Percentiles rank a stretch among this genome's conserved stretches.
Evolutionary conservation across 768 basidiomycete genomes (phyloP).

Genomic region (Tricholoma terreum): DNA sequence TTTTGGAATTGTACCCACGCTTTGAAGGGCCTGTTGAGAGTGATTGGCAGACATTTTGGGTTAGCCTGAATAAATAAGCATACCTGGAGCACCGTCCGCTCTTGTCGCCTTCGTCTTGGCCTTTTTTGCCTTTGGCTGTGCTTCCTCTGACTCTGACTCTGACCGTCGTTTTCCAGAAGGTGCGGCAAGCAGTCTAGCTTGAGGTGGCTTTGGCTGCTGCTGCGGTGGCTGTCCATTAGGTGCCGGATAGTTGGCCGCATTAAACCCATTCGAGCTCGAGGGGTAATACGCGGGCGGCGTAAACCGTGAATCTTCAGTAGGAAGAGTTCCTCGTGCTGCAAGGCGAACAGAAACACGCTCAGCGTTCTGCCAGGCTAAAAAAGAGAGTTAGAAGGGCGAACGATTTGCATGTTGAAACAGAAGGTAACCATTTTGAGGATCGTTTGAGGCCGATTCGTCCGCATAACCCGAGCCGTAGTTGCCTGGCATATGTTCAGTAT

Average conservation of each 20-base stretch:
- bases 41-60: not conserved
- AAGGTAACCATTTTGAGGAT: slow-evolving; percentile 27
- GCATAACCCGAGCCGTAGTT: slow-evolving; percentile 27
- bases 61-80: not conserved
- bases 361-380: slow-evolving; percentile 47
- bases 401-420: slow-evolving; percentile 17
- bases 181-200: slow-evolving; percentile 17
- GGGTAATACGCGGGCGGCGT: slow-evolving; percentile 9
- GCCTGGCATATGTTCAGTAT: slow-evolving; percentile 8
- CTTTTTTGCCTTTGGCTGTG: slow-evolving; percentile 47
- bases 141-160: slow-evolving; percentile 39
- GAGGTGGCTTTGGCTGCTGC: slow-evolving; percentile 2
- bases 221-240: not conserved
- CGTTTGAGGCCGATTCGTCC: slow-evolving; percentile 29
- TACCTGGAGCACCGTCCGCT: slow-evolving; percentile 18
- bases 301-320: slow-evolving; percentile 19
- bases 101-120: slow-evolving; percentile 37
- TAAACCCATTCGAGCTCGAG: slow-evolving; percentile 8
- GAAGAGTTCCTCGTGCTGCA: slow-evolving; percentile 46
- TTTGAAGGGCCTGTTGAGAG: slow-evolving; percentile 42
- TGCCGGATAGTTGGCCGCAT: slow-evolving; percentile 6
- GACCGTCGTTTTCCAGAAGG: slow-evolving; percentile 30
- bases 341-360: slow-evolving; percentile 60
- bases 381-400: slow-evolving; percentile 10
- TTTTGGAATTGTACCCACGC: slow-evolving; percentile 70